These are phyloP conservation scores for Sclerotinia spermophila DNA, from an alignment of 2,329 filamentous ascomycete species.

Conservation along the genomic window DNA sequence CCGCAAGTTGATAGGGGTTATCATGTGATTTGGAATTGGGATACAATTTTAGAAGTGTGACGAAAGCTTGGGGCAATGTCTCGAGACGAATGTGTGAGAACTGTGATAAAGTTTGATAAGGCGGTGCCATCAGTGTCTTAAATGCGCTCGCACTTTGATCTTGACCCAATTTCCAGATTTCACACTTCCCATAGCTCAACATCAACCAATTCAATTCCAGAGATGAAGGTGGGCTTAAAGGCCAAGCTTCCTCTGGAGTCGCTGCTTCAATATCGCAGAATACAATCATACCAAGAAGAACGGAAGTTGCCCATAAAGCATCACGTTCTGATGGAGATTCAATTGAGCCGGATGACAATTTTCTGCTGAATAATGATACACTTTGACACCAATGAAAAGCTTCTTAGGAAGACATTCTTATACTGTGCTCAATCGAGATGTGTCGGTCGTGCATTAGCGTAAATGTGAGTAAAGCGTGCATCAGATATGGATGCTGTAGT, in stretches of 20 bases:
- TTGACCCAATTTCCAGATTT: slow-evolving; percentile 43
- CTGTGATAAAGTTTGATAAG: neutral
- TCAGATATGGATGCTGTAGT: slow-evolving; percentile 38
- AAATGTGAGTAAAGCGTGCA: slow-evolving; percentile 52
- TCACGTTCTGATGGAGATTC: slow-evolving; percentile 43
- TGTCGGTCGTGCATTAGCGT: slow-evolving; percentile 52
- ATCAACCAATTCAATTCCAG: slow-evolving; percentile 56
- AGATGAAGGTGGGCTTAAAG: slow-evolving; percentile 43
- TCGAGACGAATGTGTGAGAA: neutral
- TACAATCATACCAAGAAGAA: slow-evolving; percentile 45
- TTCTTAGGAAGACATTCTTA: slow-evolving; percentile 37
- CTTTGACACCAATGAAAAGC: slow-evolving; percentile 48
- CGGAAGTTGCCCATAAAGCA: slow-evolving; percentile 46
- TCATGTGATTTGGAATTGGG: slow-evolving; percentile 9
- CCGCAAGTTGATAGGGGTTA: slow-evolving; percentile 24
- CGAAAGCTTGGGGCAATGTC: slow-evolving; percentile 14
- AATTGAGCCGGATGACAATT: slow-evolving; percentile 39
- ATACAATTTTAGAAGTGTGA: slow-evolving; percentile 21
- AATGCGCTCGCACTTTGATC: slow-evolving; percentile 5
- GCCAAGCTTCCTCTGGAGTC: slow-evolving; percentile 51
- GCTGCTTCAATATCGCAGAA: slow-evolving; percentile 45
- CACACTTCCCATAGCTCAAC: slow-evolving; percentile 53
- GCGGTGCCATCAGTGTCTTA: neutral
- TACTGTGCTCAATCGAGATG: slow-evolving; percentile 30
- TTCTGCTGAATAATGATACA: slow-evolving; percentile 46